These are phyloP conservation scores for Pholiota adiposa DNA, from an alignment of 1,284 basidiomycete species.

Conservation along the genomic window DNA sequence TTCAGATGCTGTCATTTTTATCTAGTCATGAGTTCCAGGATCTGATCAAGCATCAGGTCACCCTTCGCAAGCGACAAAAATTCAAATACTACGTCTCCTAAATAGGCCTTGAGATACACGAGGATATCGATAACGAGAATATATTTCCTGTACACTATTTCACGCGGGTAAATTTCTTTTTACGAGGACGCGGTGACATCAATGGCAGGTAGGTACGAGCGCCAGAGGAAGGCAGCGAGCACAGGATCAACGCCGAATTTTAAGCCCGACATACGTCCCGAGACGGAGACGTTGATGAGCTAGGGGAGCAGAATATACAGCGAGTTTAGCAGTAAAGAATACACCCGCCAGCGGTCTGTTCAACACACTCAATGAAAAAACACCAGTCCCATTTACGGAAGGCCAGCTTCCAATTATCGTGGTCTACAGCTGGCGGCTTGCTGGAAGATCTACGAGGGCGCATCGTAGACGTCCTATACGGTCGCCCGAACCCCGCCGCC, in stretches of 20 bases:
- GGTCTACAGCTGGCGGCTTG: conserved; percentile 6
- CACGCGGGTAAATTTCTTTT: background rate
- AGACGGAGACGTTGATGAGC: background rate
- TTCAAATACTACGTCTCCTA: background rate
- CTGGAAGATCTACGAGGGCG: background rate
- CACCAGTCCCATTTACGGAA: background rate
- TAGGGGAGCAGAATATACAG: background rate
- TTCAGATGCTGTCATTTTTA: conserved; percentile 4
- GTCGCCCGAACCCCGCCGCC: background rate
- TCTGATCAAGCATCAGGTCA: conserved; percentile 4
- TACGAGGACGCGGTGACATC: background rate
- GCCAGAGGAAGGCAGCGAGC: background rate
- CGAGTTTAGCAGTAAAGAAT: background rate
- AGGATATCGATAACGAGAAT: conserved; percentile 10
- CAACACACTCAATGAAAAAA: conserved; percentile 4
- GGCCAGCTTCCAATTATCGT: background rate
- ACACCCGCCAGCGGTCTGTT: background rate
- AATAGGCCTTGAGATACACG: conserved; percentile 1
- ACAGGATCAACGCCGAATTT: background rate
- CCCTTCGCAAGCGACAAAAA: background rate
- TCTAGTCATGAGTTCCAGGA: conserved; percentile 2
- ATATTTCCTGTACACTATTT: conserved; percentile 5
- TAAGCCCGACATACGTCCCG: background rate
- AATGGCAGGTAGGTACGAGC: background rate
- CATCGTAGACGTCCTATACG: background rate